A percentile compares a stretch with the other conserved stretches of the same genome.
Evolutionary conservation across 495 filamentous ascomycete species (phyloP).

Genomic region (Trichoderma reesei): DNA sequence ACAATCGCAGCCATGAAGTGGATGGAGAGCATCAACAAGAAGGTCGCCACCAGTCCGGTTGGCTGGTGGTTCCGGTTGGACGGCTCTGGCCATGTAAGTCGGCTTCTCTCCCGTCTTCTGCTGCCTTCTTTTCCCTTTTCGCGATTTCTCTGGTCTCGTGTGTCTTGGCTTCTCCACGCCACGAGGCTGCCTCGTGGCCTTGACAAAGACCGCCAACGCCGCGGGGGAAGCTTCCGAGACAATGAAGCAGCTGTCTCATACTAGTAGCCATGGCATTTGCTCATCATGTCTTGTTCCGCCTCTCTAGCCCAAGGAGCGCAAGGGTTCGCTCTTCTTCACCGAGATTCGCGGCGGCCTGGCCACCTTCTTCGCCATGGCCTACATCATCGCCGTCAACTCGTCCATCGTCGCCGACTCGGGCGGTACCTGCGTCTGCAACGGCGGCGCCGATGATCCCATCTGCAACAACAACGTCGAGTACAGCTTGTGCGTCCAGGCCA

Average conservation of each 20-base stretch:
- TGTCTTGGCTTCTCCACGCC: not conserved
- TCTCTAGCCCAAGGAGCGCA: conserved; percentile 52
- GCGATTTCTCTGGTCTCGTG: too few relatives aligned
- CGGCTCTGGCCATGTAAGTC: conserved; percentile 61
- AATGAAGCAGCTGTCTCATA: not conserved
- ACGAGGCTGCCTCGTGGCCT: not conserved
- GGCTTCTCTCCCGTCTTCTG: not conserved
- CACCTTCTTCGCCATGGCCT: conserved; percentile 84
- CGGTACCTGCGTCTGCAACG: conserved; percentile 63
- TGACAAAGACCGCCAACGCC: not conserved
- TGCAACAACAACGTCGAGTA: conserved; percentile 52
- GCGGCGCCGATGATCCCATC: conserved; percentile 31
- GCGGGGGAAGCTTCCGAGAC: not conserved
- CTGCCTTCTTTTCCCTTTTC: not conserved
- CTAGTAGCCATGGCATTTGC: not conserved
- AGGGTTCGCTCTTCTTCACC: conserved; percentile 67
- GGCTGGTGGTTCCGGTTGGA: conserved; percentile 68
- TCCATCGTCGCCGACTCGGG: conserved; percentile 51
- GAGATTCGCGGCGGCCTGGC: conserved; percentile 70
- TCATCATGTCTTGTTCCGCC: not conserved
- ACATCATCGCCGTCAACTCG: conserved; percentile 62
- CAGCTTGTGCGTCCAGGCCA: conserved; percentile 49
- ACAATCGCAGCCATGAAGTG: conserved; percentile 18
- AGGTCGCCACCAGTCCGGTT: conserved; percentile 48
- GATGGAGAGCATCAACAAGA: conserved; percentile 43